Percentiles rank a stretch among this genome's conserved stretches.
These are phyloP conservation scores for Termitomyces sp. DNA, from an alignment of 768 basidiomycete species.

Conservation along the genomic window DNA sequence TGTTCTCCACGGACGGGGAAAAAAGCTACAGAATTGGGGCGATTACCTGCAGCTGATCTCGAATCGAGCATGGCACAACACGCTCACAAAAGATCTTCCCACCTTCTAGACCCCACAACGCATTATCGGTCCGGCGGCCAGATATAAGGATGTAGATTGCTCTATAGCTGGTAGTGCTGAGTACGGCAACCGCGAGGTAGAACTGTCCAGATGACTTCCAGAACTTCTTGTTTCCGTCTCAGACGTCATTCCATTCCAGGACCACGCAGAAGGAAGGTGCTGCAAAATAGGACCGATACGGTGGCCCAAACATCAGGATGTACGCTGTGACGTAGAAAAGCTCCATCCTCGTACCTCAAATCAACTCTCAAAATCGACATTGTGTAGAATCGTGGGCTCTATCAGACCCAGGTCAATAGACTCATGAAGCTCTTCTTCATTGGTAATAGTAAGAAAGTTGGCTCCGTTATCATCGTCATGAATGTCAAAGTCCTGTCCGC, in stretches of 20 bases:
- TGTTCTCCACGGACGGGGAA: not conserved
- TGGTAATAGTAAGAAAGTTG: slow-evolving; percentile 5
- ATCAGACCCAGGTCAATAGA: slow-evolving; percentile 7
- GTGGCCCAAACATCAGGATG: slow-evolving; percentile 1
- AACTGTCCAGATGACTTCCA: slow-evolving; percentile 8
- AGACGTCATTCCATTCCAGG: slow-evolving; percentile 12
- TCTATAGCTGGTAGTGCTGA: slow-evolving; percentile 5
- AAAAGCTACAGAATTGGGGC: slow-evolving; percentile 4
- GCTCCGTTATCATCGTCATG: slow-evolving; percentile 13
- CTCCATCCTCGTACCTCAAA: not conserved
- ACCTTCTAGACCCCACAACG: slow-evolving; percentile 3
- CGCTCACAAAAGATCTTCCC: slow-evolving; percentile 5
- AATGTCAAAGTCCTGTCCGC: slow-evolving; percentile 16
- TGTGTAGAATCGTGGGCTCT: not conserved
- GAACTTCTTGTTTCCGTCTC: not conserved
- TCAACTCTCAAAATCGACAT: not conserved
- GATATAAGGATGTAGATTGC: slow-evolving; percentile 7
- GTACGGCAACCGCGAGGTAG: slow-evolving; percentile 7
- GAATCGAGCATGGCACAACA: not conserved
- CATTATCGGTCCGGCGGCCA: slow-evolving; percentile 9
- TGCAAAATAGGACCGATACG: slow-evolving; percentile 1
- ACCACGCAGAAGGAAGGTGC: not conserved
- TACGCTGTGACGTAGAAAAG: not conserved
- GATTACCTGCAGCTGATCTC: slow-evolving; percentile 1
- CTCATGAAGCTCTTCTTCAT: slow-evolving; percentile 5